These are phyloP conservation scores for Neofusicoccum sp. DNA, from an alignment of 2,329 filamentous ascomycete genomes.

Conservation along the genomic window DNA sequence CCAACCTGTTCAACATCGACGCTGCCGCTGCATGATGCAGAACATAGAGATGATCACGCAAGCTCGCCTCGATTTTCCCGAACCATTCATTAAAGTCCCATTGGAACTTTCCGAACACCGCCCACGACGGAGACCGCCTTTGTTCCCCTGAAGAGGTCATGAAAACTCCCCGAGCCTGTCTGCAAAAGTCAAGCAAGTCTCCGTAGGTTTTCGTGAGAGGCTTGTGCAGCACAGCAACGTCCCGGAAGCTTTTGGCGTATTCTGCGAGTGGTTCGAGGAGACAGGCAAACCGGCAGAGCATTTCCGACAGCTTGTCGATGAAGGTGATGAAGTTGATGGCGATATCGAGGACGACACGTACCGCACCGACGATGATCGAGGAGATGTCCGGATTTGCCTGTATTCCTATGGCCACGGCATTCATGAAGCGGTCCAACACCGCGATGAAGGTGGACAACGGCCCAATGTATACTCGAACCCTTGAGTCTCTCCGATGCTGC, in stretches of 20 bases:
- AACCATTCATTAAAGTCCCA: neutral
- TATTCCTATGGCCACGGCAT: conserved; percentile 27
- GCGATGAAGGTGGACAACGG: too few relatives aligned
- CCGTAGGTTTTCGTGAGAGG: neutral
- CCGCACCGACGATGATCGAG: conserved; percentile 27
- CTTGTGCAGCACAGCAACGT: neutral
- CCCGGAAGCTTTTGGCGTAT: neutral
- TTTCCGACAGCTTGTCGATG: conserved; percentile 19
- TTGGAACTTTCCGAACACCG: neutral
- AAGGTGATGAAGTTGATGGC: conserved; percentile 26
- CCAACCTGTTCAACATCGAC: neutral
- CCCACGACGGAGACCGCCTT: neutral
- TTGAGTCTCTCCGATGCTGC: too few relatives aligned
- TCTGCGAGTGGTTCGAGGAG: neutral
- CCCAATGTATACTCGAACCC: too few relatives aligned
- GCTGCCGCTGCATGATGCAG: conserved; percentile 25
- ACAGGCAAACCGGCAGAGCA: neutral
- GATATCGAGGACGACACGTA: conserved; percentile 28
- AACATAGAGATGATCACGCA: conserved; percentile 27
- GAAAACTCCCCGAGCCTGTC: neutral
- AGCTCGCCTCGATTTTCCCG: neutral
- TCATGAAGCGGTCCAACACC: conserved; percentile 27
- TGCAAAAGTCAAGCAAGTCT: neutral
- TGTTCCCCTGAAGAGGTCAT: neutral
- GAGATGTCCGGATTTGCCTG: conserved; percentile 27